Evolutionary conservation across 139 green algal genomes (phyloP).

Genomic region (Haematococcus sp.): DNA sequence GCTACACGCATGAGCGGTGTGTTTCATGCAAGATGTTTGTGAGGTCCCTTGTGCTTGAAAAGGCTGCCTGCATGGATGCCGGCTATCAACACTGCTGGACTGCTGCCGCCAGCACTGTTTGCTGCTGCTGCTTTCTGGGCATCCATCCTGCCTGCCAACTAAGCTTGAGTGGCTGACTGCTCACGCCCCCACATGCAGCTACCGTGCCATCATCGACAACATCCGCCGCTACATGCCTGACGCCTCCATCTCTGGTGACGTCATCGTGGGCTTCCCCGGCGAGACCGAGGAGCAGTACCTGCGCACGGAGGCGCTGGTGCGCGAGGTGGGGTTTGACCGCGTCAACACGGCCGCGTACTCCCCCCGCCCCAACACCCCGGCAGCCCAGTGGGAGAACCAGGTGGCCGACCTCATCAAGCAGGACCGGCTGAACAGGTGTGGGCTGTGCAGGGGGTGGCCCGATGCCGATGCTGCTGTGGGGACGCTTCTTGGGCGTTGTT

Average conservation of each 20-base stretch:
- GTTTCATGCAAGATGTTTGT: too few relatives aligned
- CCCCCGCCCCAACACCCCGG: slow-evolving; percentile 88
- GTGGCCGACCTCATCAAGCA: slow-evolving; percentile 92
- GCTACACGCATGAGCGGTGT: slow-evolving; percentile 82
- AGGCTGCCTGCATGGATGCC: too few relatives aligned
- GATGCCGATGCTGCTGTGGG: background rate
- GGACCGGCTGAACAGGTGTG: slow-evolving; percentile 82
- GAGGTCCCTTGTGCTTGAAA: too few relatives aligned
- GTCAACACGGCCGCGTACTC: slow-evolving; percentile 95
- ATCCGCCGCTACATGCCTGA: slow-evolving; percentile 95
- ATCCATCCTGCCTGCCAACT: too few relatives aligned
- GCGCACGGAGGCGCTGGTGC: slow-evolving; percentile 77
- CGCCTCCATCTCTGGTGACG: slow-evolving; percentile 87
- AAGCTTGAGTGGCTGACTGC: too few relatives aligned
- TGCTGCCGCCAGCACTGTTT: background rate
- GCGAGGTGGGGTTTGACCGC: slow-evolving; percentile 89
- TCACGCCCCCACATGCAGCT: slow-evolving; percentile 56
- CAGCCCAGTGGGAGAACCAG: slow-evolving; percentile 82
- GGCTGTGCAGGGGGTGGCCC: too few relatives aligned
- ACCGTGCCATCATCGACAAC: slow-evolving; percentile 90
- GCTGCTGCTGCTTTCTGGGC: background rate
- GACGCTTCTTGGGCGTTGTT: too few relatives aligned
- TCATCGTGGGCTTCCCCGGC: slow-evolving; percentile 95
- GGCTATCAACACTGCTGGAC: too few relatives aligned
- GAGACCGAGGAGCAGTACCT: slow-evolving; percentile 96